Percentiles rank a stretch among this genome's conserved stretches.
Conservation (phyloP, 2,329 filamentous ascomycete genomes). For the Trichophyton benhamiae region DNA sequence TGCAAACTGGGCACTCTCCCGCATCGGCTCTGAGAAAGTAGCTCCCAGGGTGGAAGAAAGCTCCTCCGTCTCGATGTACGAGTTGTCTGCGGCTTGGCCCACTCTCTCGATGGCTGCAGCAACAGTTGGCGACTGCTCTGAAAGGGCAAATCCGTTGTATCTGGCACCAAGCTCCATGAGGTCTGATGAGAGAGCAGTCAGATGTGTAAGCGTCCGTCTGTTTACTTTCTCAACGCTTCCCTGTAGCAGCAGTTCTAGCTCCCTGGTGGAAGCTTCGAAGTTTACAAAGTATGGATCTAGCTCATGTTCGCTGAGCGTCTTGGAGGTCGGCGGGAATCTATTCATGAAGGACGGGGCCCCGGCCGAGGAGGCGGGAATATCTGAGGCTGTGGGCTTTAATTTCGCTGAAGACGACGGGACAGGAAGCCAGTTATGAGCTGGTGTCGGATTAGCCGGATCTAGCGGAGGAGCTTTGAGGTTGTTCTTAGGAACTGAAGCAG, state of each 20-base stretch:
- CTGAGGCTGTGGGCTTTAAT: conserved; percentile 42
- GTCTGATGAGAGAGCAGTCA: conserved; percentile 73
- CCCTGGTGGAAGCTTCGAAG: conserved; percentile 83
- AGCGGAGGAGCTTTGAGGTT: conserved; percentile 90
- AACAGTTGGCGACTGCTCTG: conserved; percentile 77
- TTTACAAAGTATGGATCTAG: conserved; percentile 92
- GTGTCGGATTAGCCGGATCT: conserved; percentile 80
- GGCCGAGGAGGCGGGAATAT: conserved; percentile 12
- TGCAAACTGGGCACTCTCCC: conserved; percentile 93
- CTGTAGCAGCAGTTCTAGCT: conserved; percentile 74
- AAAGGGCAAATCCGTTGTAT: conserved; percentile 93
- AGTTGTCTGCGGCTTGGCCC: conserved; percentile 88
- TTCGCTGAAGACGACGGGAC: conserved; percentile 77
- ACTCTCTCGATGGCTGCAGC: conserved; percentile 87
- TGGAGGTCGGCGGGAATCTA: conserved; percentile 63
- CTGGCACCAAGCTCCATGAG: conserved; percentile 87
- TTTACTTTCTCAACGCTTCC: conserved; percentile 97
- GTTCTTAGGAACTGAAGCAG: conserved; percentile 84
- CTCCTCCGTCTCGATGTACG: conserved; percentile 91
- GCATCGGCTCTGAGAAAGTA: conserved; percentile 93
- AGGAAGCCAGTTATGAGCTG: conserved; percentile 76
- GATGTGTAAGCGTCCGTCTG: conserved; percentile 70
- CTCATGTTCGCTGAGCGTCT: conserved; percentile 71
- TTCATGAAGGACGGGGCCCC: conserved; percentile 55
- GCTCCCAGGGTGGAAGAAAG: conserved; percentile 77